Conservation (phyloP, 1,284 basidiomycete genomes). For the Apiotrichum domesticum region DNA sequence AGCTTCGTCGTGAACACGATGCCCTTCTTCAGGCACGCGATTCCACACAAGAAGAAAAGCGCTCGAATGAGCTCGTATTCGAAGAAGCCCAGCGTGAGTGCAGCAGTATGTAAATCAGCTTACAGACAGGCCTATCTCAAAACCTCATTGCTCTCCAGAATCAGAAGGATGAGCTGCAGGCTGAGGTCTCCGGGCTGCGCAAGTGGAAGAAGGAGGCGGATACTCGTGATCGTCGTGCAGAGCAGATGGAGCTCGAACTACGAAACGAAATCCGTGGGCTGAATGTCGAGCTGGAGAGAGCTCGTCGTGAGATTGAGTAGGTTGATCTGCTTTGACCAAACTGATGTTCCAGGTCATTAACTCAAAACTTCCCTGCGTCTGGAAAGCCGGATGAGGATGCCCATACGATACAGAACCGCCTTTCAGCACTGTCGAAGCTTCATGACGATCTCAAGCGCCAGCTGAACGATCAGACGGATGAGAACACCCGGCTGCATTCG, state of each 20-base stretch:
- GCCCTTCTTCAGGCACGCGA: conserved; percentile 17
- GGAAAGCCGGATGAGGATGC: conserved; percentile 18
- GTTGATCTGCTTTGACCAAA: conserved; percentile 5
- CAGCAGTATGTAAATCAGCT: neutral
- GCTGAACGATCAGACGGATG: conserved; percentile 27
- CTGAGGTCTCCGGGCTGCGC: conserved; percentile 36
- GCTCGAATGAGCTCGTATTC: conserved; percentile 24
- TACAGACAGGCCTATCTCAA: conserved; percentile 31
- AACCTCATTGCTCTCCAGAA: conserved; percentile 30
- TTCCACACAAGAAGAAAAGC: conserved; percentile 21
- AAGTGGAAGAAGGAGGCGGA: conserved; percentile 39
- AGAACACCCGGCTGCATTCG: conserved; percentile 25
- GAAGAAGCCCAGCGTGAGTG: conserved; percentile 39
- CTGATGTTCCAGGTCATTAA: conserved; percentile 31
- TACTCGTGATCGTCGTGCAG: conserved; percentile 22
- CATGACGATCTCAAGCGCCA: conserved; percentile 29
- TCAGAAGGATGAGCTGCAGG: conserved; percentile 30
- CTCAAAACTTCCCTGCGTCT: conserved; percentile 30
- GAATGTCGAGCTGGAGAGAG: conserved; percentile 37
- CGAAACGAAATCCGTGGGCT: conserved; percentile 31
- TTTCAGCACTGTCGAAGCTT: conserved; percentile 31
- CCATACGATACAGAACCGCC: conserved; percentile 29
- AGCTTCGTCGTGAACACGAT: conserved; percentile 26
- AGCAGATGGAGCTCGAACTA: conserved; percentile 29
- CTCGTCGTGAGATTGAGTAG: conserved; percentile 44